phyloP scores from a whole-genome alignment of 805 yeast genomes.

The Priceomyces medius region DNA sequence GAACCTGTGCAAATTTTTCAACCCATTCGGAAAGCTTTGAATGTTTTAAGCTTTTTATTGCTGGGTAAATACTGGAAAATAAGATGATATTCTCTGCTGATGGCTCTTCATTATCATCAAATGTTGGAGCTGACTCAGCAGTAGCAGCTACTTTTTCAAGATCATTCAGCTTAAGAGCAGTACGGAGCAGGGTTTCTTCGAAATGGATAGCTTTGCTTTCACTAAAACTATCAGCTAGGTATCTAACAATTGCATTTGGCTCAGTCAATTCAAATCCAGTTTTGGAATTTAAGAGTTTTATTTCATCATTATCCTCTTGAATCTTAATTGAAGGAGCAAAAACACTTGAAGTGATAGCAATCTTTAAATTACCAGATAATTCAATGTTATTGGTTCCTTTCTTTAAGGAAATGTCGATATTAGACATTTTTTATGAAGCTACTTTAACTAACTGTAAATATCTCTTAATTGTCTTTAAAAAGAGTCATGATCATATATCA shows the following conservation, averaged over 20 bases:
- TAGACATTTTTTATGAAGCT: neutral
- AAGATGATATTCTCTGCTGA: constrained; percentile 56
- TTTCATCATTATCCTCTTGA: constrained; percentile 23
- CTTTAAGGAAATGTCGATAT: constrained; percentile 27
- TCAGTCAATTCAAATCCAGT: constrained; percentile 52
- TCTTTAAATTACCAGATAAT: constrained; percentile 42
- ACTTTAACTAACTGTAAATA: neutral
- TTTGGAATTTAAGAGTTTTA: constrained; percentile 34
- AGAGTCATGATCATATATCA: constrained; percentile 1
- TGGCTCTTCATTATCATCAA: constrained; percentile 22
- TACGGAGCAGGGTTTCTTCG: constrained; percentile 47
- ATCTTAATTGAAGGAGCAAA: constrained; percentile 23
- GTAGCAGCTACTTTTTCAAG: constrained; percentile 21
- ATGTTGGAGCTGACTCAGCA: constrained; percentile 7
- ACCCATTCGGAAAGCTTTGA: constrained; percentile 37
- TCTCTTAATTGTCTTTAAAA: neutral
- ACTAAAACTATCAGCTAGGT: constrained; percentile 51
- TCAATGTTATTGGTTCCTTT: constrained; percentile 25
- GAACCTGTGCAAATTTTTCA: constrained; percentile 33
- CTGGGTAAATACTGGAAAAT: constrained; percentile 58
- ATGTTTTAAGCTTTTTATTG: constrained; percentile 22
- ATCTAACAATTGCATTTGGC: constrained; percentile 69
- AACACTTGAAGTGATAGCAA: constrained; percentile 41
- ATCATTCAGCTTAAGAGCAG: constrained; percentile 36
- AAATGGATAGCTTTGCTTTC: constrained; percentile 29